Evolutionary conservation across 495 filamentous ascomycete species (phyloP), one percentile per base, ranked within the genome.

Genomic region (Friedmanniomyces simplex): DNA sequence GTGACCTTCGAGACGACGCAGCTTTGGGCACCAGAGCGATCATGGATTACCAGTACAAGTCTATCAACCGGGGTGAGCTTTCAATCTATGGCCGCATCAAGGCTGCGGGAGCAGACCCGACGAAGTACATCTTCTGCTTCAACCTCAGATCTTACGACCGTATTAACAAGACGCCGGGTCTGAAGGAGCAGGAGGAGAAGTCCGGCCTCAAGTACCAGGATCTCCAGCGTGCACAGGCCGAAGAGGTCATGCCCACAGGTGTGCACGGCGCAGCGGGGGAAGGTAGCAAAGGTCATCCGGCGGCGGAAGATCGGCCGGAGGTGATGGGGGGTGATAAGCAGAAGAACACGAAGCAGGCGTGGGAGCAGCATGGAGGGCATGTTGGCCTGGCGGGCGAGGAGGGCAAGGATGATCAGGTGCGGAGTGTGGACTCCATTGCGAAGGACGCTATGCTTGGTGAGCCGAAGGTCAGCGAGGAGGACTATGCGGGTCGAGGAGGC

Each of bases 11-110:
- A 34, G 83, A 87, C 16, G 82, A 85, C 60, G 88, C 84, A 25
- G 91, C 93, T 0, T 79, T 78, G 20, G 91, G 93, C 22, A 96
- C 91, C 11, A 61, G 73, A 55, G 90, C 90, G 2, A 98, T 96
- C 66, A 98, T 98, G 89, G 91, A 96, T 66, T 98, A 96, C 68
- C 91, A 96, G 68, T 98, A 91, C 73, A 96, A 93, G 68, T 93
- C 89, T 1, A 95, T 98, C 57, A 84, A 83, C 63, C 86, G 91
- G 13, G 91, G 93, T 1, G 83, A 95, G 63, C 76, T 96, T 68
- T 95, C 88, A 12, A 96, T 96, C 50, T 90, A 85, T 64, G 85
- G 79, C 16, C 86, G 86, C 63, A 82, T 96, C 26, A 70, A 76
- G 22, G 84, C 83, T 3, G 79, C 88, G 61, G 91, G 88, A 2